phyloP scores from a whole-genome alignment of 768 basidiomycete species.

The Punctularia strigosozonata region DNA sequence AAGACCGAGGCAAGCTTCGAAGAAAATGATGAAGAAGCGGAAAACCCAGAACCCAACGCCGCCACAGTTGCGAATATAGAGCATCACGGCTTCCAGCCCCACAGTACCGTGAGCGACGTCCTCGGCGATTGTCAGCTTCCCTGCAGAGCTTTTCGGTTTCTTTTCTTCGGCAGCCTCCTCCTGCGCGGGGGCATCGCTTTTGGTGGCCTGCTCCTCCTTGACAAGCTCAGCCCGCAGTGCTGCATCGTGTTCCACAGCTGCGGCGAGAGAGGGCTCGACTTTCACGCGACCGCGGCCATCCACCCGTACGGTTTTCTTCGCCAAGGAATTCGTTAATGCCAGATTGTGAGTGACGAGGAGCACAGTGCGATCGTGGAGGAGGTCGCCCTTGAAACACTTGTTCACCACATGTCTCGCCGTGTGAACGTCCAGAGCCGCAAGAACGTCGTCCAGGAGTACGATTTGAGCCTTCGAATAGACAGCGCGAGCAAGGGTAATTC shows the following conservation, averaged over 20 bases:
- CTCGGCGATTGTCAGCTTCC: background rate
- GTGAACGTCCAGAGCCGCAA: constrained; percentile 41
- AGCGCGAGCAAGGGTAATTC: constrained; percentile 46
- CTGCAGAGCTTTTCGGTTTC: background rate
- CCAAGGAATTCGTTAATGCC: background rate
- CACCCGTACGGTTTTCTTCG: background rate
- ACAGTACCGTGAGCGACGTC: background rate
- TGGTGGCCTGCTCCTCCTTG: background rate
- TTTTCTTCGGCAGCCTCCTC: background rate
- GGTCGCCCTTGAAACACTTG: constrained; percentile 34
- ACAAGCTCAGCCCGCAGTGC: background rate
- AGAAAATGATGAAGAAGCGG: background rate
- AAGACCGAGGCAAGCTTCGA: background rate
- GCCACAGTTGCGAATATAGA: background rate
- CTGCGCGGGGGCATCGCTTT: too few species aligned
- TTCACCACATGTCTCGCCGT: constrained; percentile 41
- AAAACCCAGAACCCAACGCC: background rate
- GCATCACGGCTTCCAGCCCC: background rate
- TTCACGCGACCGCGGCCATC: background rate
- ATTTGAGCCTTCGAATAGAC: constrained; percentile 50
- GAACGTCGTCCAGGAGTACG: constrained; percentile 62
- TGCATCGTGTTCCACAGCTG: background rate
- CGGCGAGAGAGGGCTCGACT: background rate
- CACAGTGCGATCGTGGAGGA: constrained; percentile 37
- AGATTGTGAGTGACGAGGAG: constrained; percentile 24